Base-by-base conservation (phyloP, 345 rosid species). In the Capsella bursapastoris region DNA sequence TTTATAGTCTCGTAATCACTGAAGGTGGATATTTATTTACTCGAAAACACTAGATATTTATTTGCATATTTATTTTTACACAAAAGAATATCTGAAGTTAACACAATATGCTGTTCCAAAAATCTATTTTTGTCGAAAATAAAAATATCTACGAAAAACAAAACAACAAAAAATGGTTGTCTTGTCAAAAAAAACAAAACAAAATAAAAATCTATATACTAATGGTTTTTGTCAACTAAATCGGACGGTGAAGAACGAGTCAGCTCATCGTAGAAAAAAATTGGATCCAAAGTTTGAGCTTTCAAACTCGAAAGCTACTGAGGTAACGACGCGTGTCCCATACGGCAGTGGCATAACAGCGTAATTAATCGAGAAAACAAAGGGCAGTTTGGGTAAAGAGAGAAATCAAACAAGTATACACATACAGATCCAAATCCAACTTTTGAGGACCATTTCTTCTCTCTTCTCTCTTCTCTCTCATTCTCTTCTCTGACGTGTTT, bases 181-280 rank as follows among this genome's bases (percentile, higher is more conserved):
- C 25, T 38, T 38, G 41, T 38, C 41, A 38, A 8, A 38, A 38
- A 18, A 22, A 64, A 2, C 5, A 11, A 22, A 12, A 8, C 13
- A 16, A 32, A 18, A 0, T 10, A 7, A 47, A 48, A 49, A 32
- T 48, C 15, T 62, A 27, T 6, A 61, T 40, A 8, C 16, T 14
- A 6, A 0, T 44, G 49, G 6, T 12, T 55, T 40, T 43, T 63
- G 76, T 70, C 56, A 64, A 56, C 40, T 57, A 3, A 6, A 71
- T 77, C 76, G 62, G 66, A 77, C 67, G 76, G 72, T 41, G 9
- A 1, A 77, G 76, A 48, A 70, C 1, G 56, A 64, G 76, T 64
- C 67, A 65, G 56, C 25, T 7, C 6, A 5, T 40, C 3, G 10
- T 22, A 9, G 35, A 22, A 59, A 22, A 22, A 59, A 60, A 31